A percentile compares a stretch with the other conserved stretches of the same genome.
These are phyloP conservation scores for Xylariales sp. DNA, from an alignment of 2,329 filamentous ascomycete species.

Conservation along the genomic window DNA sequence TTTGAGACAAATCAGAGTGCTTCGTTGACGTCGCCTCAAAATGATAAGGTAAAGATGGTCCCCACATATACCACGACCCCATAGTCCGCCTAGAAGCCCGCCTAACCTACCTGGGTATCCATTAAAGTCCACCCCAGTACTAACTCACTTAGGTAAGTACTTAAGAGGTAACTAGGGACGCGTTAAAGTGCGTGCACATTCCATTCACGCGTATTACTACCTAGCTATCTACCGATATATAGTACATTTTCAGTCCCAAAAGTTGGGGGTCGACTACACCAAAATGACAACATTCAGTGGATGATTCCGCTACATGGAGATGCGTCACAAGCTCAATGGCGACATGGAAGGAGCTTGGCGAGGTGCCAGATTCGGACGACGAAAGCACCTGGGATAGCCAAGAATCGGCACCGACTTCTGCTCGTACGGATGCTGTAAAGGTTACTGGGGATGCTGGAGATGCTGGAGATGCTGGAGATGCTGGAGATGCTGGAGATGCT, in stretches of 20 bases:
- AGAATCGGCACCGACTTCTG: slow-evolving; percentile 42
- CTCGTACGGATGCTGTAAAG: slow-evolving; percentile 10
- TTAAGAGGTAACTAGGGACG: slow-evolving; percentile 17
- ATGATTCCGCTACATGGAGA: slow-evolving; percentile 40
- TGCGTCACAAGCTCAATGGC: slow-evolving; percentile 53
- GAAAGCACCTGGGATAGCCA: slow-evolving; percentile 54
- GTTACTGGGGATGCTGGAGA: background rate
- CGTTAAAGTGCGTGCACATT: slow-evolving; percentile 26
- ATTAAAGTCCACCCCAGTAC: slow-evolving; percentile 20
- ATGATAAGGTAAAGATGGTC: too few relatives aligned
- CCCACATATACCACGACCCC: too few relatives aligned
- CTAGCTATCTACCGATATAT: background rate
- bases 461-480: too few relatives aligned
- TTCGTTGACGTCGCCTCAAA: slow-evolving; percentile 10
- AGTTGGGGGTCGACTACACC: slow-evolving; percentile 4
- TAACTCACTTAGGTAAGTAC: background rate
- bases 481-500: too few relatives aligned
- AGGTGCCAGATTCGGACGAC: slow-evolving; percentile 59
- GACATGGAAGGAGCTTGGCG: slow-evolving; percentile 58
- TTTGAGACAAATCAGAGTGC: background rate
- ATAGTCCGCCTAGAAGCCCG: too few relatives aligned
- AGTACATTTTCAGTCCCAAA: background rate
- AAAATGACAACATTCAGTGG: slow-evolving; percentile 22
- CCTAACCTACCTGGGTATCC: background rate
- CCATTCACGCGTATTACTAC: slow-evolving; percentile 30